These are phyloP conservation scores for Arachnomyces sp. DNA, from an alignment of 2,329 filamentous ascomycete species.

Conservation along the genomic window DNA sequence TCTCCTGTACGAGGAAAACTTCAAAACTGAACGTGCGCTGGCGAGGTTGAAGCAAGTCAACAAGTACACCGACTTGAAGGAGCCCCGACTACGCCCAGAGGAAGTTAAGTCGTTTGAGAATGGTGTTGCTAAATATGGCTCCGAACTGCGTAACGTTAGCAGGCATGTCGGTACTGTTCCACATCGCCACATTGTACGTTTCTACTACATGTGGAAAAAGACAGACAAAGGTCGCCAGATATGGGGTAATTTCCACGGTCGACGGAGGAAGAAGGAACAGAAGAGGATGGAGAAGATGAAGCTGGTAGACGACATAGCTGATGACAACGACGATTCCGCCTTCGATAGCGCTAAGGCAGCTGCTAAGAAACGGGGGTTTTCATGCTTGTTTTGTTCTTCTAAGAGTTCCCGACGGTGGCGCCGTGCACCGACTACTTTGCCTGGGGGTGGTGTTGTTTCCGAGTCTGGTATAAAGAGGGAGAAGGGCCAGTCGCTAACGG, in stretches of 20 bases:
- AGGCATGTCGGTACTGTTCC: constrained; percentile 72
- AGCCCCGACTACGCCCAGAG: constrained; percentile 67
- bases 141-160: constrained; percentile 74
- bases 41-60: constrained; percentile 60
- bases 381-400: constrained; percentile 86
- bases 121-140: constrained; percentile 80
- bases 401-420: constrained; percentile 83
- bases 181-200: constrained; percentile 74
- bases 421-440: constrained; percentile 68
- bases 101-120: constrained; percentile 91
- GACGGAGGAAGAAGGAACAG: constrained; percentile 83
- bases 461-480: constrained; percentile 63
- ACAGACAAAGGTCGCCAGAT: constrained; percentile 74
- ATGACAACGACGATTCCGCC: constrained; percentile 88
- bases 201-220: constrained; percentile 99
- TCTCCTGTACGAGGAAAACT: constrained; percentile 62
- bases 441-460: constrained; percentile 59
- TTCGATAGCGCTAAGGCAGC: constrained; percentile 83
- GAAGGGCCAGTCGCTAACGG: constrained; percentile 63
- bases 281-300: constrained; percentile 60
- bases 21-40: constrained; percentile 62
- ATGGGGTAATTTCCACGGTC: constrained; percentile 79
- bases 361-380: constrained; percentile 70
- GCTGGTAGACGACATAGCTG: constrained; percentile 82
- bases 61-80: constrained; percentile 64